Evolutionary conservation across 1,284 basidiomycete genomes (phyloP), one percentile per base, ranked within the genome.

Genomic region (Naganishia cerealis): DNA sequence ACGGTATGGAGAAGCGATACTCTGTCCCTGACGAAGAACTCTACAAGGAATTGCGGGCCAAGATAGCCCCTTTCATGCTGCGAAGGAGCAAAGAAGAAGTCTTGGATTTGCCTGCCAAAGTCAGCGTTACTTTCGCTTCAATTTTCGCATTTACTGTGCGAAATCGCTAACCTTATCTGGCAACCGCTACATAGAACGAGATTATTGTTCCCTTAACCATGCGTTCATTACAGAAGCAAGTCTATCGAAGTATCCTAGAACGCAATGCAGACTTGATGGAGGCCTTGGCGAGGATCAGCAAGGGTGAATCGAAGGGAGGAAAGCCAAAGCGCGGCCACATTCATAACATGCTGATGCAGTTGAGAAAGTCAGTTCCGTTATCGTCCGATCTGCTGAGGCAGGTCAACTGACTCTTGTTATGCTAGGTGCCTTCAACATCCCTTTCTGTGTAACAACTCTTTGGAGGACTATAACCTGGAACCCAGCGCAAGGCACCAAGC

Each of bases 21-120:
- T 87, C 87, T 71, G 87, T 87, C 18, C 84, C 96, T 5, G 88
- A 86, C 16, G 90, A 93, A 75, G 88, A 90, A 3, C 84, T 89
- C 24, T 63, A 63, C 36, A 87, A 87, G 69, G 85, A 91, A 67
- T 82, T 98, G 33, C 93, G 96, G 75, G 83, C 82, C 26, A 78
- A 81, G 73, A 83, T 98, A 55, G 86, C 90, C 71, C 94, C 93
- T 0, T 97, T 96, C 77, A 96, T 98, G 81, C 82, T 98, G 46
- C 89, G 94, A 12, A 88, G 94, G 24, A 87, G 92, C 74, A 98
- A 98, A 81, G 89, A 88, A 70, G 91, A 96, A 75, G 94, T 97
- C 1, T 84, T 98, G 42, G 86, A 92, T 72, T 85, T 98, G 15
- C 94, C 95, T 24, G 91, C 92, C 0, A 94, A 96, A 85, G 92